phyloP scores from a whole-genome alignment of 2,329 filamentous ascomycete genomes.

The Ascochyta fabae region DNA sequence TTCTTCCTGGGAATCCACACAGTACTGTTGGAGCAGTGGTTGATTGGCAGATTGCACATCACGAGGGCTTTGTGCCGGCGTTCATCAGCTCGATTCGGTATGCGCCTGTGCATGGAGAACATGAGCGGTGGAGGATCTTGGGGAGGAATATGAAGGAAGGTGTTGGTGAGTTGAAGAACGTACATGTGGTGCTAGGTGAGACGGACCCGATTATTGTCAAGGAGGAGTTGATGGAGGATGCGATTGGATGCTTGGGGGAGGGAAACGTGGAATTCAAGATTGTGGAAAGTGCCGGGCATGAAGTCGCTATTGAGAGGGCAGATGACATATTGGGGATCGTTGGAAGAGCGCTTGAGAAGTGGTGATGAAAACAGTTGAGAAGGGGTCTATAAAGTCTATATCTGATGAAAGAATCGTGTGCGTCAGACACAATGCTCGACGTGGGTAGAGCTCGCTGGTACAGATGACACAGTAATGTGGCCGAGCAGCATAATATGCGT shows the following conservation, averaged over 20 bases:
- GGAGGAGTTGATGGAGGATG: slow-evolving; percentile 69
- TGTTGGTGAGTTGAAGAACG: slow-evolving; percentile 54
- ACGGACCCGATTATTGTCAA: slow-evolving; percentile 71
- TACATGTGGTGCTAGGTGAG: slow-evolving; percentile 70
- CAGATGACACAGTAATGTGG: too few relatives aligned
- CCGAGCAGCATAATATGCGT: too few relatives aligned
- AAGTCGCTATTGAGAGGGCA: slow-evolving; percentile 69
- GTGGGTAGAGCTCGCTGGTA: too few relatives aligned
- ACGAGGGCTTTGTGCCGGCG: slow-evolving; percentile 71
- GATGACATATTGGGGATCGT: slow-evolving; percentile 64
- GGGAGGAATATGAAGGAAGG: slow-evolving; percentile 47
- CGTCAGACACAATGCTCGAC: too few relatives aligned
- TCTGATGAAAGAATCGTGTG: background rate
- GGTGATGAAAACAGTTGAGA: background rate
- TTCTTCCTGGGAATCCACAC: slow-evolving; percentile 60
- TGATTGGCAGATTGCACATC: slow-evolving; percentile 71
- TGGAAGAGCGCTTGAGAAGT: slow-evolving; percentile 48
- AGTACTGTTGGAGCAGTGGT: slow-evolving; percentile 69
- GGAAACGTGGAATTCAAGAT: slow-evolving; percentile 64
- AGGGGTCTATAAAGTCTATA: background rate
- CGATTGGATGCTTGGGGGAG: slow-evolving; percentile 61
- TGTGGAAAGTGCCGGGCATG: slow-evolving; percentile 68
- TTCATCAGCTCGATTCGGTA: slow-evolving; percentile 75
- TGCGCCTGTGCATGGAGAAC: slow-evolving; percentile 71
- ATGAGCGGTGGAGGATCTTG: slow-evolving; percentile 67